Evolutionary conservation across 176 grass and related monocot genomes (phyloP).

Genomic region (Oryza glaberrima): DNA sequence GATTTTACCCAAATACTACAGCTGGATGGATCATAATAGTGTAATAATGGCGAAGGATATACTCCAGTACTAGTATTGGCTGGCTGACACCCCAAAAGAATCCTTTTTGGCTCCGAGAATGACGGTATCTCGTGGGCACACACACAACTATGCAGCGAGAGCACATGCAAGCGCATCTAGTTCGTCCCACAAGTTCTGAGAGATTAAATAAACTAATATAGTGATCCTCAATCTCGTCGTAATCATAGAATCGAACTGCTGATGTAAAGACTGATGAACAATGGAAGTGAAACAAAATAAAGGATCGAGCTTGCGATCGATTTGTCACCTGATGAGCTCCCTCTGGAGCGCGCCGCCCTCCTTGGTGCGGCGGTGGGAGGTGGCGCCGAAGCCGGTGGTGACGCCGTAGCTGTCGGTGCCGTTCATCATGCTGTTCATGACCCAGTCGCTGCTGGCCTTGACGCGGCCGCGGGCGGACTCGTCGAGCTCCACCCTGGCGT

Average conservation of each 20-base stretch:
- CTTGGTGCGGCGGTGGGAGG: constrained; percentile 88
- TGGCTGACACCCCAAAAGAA: not conserved
- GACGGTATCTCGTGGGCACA: constrained; percentile 24
- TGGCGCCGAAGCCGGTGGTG: constrained; percentile 93
- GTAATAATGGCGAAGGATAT: not conserved
- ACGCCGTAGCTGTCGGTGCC: constrained; percentile 98
- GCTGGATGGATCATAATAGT: not conserved
- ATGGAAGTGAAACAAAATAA: not conserved
- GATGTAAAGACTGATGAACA: not conserved
- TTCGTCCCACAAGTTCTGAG: not conserved
- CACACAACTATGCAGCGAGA: not conserved
- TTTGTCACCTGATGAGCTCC: constrained; percentile 81
- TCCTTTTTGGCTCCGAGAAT: constrained; percentile 15
- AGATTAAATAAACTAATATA: not conserved
- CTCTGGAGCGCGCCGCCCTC: constrained; percentile 78
- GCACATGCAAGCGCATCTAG: constrained; percentile 22
- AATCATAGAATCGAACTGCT: not conserved
- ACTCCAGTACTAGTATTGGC: not conserved
- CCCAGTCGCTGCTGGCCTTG: constrained; percentile 87
- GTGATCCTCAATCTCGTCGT: not conserved
- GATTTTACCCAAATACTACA: not conserved
- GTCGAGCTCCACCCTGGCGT: constrained; percentile 74
- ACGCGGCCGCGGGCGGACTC: constrained; percentile 70
- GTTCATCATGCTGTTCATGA: constrained; percentile 77
- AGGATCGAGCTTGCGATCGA: not conserved